Evolutionary conservation across 192 early-diverging fungal genomes (phyloP).

Genomic region (Backusella morwellensis): DNA sequence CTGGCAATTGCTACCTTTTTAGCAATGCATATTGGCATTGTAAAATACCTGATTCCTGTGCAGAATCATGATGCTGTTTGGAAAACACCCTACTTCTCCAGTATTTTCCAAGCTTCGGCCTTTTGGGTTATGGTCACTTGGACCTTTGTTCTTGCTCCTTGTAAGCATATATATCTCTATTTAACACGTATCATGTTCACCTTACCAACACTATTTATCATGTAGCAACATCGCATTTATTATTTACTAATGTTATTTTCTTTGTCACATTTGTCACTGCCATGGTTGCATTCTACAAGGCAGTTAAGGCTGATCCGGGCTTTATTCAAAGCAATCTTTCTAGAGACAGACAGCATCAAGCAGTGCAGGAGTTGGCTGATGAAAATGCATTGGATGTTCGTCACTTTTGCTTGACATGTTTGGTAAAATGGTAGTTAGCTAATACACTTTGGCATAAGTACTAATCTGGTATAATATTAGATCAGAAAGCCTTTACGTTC

Average conservation of each 20-base stretch:
- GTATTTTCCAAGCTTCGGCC: slow-evolving; percentile 85
- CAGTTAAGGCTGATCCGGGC: slow-evolving; percentile 75
- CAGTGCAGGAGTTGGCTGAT: slow-evolving; percentile 66
- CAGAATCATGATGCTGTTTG: slow-evolving; percentile 53
- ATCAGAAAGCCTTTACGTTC: slow-evolving; percentile 83
- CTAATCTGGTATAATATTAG: slow-evolving; percentile 24
- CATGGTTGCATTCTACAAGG: slow-evolving; percentile 76
- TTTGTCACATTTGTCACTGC: slow-evolving; percentile 54
- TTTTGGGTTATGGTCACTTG: slow-evolving; percentile 70
- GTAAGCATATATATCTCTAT: slow-evolving; percentile 34
- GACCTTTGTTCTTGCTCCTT: slow-evolving; percentile 62
- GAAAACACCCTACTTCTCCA: slow-evolving; percentile 79
- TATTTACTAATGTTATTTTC: slow-evolving; percentile 68
- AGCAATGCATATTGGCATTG: slow-evolving; percentile 54
- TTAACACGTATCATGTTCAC: background rate
- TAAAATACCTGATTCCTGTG: slow-evolving; percentile 56
- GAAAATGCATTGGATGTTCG: slow-evolving; percentile 67
- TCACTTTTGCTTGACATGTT: slow-evolving; percentile 86
- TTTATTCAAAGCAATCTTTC: slow-evolving; percentile 59
- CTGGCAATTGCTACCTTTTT: slow-evolving; percentile 51
- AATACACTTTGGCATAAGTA: background rate
- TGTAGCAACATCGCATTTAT: slow-evolving; percentile 60
- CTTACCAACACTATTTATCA: background rate
- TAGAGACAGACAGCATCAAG: slow-evolving; percentile 42
- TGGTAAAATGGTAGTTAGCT: slow-evolving; percentile 38